phyloP scores from a whole-genome alignment of 108 stramenopile species.

The Pseudonitzschia pungens region DNA sequence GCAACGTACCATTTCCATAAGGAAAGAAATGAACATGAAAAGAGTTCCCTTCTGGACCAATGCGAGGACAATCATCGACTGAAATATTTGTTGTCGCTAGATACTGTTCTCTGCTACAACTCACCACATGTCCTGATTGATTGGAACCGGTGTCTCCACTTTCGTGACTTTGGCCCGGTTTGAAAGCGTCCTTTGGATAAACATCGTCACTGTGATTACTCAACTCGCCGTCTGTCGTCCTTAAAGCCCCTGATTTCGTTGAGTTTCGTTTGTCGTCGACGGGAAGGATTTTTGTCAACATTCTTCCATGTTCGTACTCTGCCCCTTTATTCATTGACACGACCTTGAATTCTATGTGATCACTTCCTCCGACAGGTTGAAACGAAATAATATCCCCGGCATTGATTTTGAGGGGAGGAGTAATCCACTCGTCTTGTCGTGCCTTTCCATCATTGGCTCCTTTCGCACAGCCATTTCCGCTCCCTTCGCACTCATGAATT shows the following conservation, averaged over 20 bases:
- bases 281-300: neutral
- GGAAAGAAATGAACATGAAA: constrained; percentile 18
- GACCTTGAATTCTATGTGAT: neutral
- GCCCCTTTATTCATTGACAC: neutral
- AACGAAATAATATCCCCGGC: neutral
- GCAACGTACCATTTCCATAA: constrained; percentile 21
- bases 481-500: no score
- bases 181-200: no score
- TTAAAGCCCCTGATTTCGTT: no score
- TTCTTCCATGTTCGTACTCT: neutral
- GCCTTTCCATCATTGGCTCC: neutral
- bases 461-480: neutral
- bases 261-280: no score
- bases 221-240: no score
- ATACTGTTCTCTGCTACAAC: no score
- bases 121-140: neutral
- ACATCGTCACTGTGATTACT: no score
- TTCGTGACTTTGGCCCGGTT: no score
- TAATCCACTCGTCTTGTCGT: neutral
- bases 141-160: no score
- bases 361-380: neutral
- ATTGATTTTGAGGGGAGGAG: neutral
- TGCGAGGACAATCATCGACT: neutral
- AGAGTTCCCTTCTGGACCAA: neutral
- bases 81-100: neutral